These are phyloP conservation scores for Colletotrichum acutatum DNA, from an alignment of 2,329 filamentous ascomycete species.

Conservation along the genomic window DNA sequence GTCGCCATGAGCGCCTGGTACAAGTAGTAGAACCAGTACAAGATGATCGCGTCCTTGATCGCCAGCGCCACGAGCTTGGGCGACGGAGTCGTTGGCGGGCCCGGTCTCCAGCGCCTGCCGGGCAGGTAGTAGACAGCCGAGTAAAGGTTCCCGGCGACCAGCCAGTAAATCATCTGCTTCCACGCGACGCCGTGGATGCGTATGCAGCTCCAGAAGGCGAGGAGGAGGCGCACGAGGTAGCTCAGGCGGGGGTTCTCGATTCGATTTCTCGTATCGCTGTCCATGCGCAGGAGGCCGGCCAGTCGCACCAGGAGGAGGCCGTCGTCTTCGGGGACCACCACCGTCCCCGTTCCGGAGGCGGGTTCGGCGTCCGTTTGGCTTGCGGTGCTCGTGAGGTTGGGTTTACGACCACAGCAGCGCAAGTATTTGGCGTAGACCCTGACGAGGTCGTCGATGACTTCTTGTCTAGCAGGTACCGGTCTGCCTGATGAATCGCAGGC, in stretches of 20 bases:
- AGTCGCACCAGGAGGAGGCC: not conserved
- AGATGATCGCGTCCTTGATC: not conserved
- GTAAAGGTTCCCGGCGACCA: not conserved
- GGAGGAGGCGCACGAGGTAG: not conserved
- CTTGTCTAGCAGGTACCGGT: not conserved
- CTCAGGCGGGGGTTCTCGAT: not conserved
- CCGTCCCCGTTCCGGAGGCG: too few species aligned
- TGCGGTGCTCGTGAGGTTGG: too few species aligned
- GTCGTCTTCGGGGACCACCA: not conserved
- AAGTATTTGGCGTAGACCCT: not conserved
- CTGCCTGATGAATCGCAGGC: not conserved
- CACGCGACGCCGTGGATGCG: not conserved
- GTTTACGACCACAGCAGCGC: not conserved
- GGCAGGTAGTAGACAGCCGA: not conserved
- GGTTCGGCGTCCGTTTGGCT: too few species aligned
- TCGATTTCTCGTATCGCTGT: not conserved
- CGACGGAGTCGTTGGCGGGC: not conserved
- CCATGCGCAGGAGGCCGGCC: not conserved
- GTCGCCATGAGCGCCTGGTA: not conserved
- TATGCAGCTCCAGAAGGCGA: not conserved
- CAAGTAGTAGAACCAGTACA: not conserved
- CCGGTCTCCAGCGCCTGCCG: not conserved
- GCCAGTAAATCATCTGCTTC: not conserved
- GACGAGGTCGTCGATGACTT: not conserved
- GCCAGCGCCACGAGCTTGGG: constrained; percentile 4